Conservation (phyloP, 164 flowering plant genomes). For the Paratinospora sagittata region DNA sequence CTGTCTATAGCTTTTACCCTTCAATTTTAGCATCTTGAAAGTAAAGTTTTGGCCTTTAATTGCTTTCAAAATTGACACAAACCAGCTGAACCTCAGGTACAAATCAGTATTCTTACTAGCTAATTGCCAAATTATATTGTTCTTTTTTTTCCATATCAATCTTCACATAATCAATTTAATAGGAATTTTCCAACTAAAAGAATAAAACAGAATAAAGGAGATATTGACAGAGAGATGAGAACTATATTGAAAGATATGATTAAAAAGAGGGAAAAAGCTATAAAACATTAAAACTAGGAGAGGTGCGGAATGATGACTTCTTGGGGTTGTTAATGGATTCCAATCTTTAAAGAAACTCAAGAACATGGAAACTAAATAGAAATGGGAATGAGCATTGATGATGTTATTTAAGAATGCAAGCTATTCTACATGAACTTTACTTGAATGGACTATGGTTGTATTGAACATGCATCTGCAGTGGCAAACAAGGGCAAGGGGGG, state of each 20-base stretch:
- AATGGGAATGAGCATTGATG: slow-evolving; percentile 13
- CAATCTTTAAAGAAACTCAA: slow-evolving; percentile 12
- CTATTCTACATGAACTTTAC: slow-evolving; percentile 13
- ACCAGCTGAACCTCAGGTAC: too few relatives aligned
- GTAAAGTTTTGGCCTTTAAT: too few relatives aligned
- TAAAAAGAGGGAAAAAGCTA: slow-evolving; percentile 15
- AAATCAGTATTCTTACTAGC: too few relatives aligned
- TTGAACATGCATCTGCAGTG: slow-evolving; percentile 12
- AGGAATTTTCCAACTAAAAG: slow-evolving; percentile 22
- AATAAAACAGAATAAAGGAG: slow-evolving; percentile 17
- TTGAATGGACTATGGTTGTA: slow-evolving; percentile 15
- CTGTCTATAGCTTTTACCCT: too few relatives aligned
- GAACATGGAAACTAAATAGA: slow-evolving; percentile 8
- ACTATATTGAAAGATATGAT: slow-evolving; percentile 13
- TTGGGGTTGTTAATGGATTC: slow-evolving; percentile 21
- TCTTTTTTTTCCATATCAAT: too few relatives aligned
- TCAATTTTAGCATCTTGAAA: too few relatives aligned
- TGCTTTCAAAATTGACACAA: too few relatives aligned
- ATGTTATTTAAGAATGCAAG: slow-evolving; percentile 20
- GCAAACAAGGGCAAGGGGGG: slow-evolving; percentile 15
- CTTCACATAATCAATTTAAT: too few relatives aligned
- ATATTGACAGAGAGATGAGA: slow-evolving; percentile 7
- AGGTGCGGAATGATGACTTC: slow-evolving; percentile 16
- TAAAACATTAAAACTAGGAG: slow-evolving; percentile 18
- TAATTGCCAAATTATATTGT: too few relatives aligned